Percentiles rank a stretch among this genome's conserved stretches.
Conservation (phyloP, 345 rosid genomes). For the Boechera retrofracta region DNA sequence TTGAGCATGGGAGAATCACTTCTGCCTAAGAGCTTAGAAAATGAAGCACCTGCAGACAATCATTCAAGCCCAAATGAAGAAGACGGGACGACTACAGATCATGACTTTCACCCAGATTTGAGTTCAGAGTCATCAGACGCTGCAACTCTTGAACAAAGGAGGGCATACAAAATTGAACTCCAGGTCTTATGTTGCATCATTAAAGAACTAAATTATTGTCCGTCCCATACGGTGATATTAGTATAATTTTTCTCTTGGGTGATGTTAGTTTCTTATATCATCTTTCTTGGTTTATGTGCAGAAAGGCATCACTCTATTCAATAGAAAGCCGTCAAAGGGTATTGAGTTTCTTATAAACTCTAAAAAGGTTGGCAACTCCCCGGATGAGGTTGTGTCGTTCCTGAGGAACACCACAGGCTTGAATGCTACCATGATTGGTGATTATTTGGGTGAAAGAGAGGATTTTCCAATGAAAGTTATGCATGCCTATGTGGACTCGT, state of each 20-base stretch:
- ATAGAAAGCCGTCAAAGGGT: slow-evolving; percentile 91
- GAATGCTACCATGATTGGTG: slow-evolving; percentile 87
- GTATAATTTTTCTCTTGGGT: neutral
- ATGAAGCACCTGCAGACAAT: slow-evolving; percentile 58
- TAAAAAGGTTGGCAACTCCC: slow-evolving; percentile 76
- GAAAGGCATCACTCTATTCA: slow-evolving; percentile 88
- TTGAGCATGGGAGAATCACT: slow-evolving; percentile 65
- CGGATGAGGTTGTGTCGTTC: slow-evolving; percentile 83
- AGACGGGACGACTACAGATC: slow-evolving; percentile 63
- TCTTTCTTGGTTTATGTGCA: slow-evolving; percentile 52
- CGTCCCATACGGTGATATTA: slow-evolving; percentile 6
- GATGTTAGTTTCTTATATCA: slow-evolving; percentile 19
- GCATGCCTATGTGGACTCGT: slow-evolving; percentile 97
- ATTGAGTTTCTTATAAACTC: slow-evolving; percentile 77
- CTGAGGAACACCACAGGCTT: slow-evolving; percentile 76
- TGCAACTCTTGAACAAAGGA: slow-evolving; percentile 85
- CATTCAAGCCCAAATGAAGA: slow-evolving; percentile 59
- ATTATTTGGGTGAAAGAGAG: slow-evolving; percentile 96
- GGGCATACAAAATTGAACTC: slow-evolving; percentile 90
- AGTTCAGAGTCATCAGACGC: slow-evolving; percentile 78
- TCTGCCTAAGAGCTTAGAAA: slow-evolving; percentile 60
- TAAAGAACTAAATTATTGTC: slow-evolving; percentile 21
- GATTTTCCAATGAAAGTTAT: slow-evolving; percentile 86
- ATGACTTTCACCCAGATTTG: slow-evolving; percentile 70
- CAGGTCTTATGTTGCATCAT: slow-evolving; percentile 61